Base-by-base conservation (phyloP, 305 asterid species). In the Solanum hybrid region DNA sequence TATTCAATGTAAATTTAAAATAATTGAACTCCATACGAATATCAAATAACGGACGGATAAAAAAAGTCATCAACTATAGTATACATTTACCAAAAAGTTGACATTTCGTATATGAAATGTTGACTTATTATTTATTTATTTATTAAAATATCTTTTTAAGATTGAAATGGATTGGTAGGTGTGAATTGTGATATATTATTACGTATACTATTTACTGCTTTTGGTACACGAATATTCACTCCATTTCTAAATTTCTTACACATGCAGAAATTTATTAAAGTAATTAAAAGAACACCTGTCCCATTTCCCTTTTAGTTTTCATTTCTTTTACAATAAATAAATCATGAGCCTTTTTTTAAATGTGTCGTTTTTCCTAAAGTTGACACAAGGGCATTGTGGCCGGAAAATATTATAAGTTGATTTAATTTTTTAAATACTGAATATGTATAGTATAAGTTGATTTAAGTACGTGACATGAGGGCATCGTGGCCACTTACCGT, bases 131-230 rank as follows among this genome's bases (percentile, higher is more conserved):
- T 4, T 80, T 79, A 34, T 10, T 83, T 26, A 39, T 81, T 81
- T 27, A 27, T 29, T 29, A 29, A 83, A 83, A 41, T 20, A 79
- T 5, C 20, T 22, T 20, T 79, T 79, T 34, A 4, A 15, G 27
- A 41, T 83, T 83, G 17, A 45, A 31, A 45, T 83, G 29, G 10
- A 45, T 17, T 45, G 26, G 10, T 29, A 29, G 88, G 11, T 83
- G 34, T 26, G 86, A 80, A 4, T 61, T 80, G 87, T 82, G 88
- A 83, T 83, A 3, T 82, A 41, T 81, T 27, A 45, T 82, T 13
- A 26, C 70, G 9, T 6, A 37, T 17, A n/a, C 70, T 57, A 20
- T 61, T 61, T 3, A 61, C 31, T 76, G 81, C 12, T 31, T 76
- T 76, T 76, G 81, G 79, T 27, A 14, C 4, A 65, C 33, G 45